Conservation (phyloP, 257 asterid genomes). For the Euphrasia confusa region DNA sequence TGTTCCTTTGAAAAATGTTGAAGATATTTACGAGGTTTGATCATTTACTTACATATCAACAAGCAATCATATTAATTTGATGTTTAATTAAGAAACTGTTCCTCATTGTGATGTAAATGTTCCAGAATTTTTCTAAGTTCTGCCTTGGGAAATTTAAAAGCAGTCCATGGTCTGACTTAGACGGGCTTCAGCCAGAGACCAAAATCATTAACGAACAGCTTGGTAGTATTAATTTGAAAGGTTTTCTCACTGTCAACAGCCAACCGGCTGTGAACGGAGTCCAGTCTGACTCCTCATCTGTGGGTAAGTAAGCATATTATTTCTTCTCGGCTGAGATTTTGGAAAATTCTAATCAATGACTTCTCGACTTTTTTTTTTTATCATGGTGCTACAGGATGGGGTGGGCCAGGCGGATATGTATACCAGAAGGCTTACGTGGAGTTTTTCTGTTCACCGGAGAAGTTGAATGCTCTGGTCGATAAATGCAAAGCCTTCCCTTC, state of each 20-base stretch:
- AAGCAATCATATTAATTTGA: slow-evolving; percentile 7
- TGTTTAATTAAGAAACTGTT: slow-evolving; percentile 14
- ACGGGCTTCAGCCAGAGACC: slow-evolving; percentile 93
- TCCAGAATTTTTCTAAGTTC: slow-evolving; percentile 66
- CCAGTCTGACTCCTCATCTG: slow-evolving; percentile 69
- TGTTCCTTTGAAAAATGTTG: slow-evolving; percentile 56
- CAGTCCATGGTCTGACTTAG: slow-evolving; percentile 91
- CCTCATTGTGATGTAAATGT: slow-evolving; percentile 27
- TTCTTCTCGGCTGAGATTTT: neutral
- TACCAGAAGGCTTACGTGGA: slow-evolving; percentile 95
- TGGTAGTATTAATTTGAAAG: slow-evolving; percentile 60
- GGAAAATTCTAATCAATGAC: neutral
- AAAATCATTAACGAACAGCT: slow-evolving; percentile 77
- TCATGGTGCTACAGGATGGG: slow-evolving; percentile 71
- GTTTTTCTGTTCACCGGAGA: slow-evolving; percentile 70
- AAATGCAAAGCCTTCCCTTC: slow-evolving; percentile 54
- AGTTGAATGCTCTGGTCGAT: slow-evolving; percentile 52
- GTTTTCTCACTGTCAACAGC: slow-evolving; percentile 90
- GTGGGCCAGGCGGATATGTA: slow-evolving; percentile 88
- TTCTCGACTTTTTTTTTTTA: slow-evolving; percentile 21
- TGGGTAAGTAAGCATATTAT: slow-evolving; percentile 55
- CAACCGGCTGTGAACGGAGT: slow-evolving; percentile 93
- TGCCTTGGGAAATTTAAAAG: slow-evolving; percentile 81
- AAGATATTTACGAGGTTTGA: slow-evolving; percentile 76
- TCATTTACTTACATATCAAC: slow-evolving; percentile 14